These are phyloP conservation scores for Carex arenaria DNA, from an alignment of 202 grass and related monocot genomes.

Conservation along the genomic window DNA sequence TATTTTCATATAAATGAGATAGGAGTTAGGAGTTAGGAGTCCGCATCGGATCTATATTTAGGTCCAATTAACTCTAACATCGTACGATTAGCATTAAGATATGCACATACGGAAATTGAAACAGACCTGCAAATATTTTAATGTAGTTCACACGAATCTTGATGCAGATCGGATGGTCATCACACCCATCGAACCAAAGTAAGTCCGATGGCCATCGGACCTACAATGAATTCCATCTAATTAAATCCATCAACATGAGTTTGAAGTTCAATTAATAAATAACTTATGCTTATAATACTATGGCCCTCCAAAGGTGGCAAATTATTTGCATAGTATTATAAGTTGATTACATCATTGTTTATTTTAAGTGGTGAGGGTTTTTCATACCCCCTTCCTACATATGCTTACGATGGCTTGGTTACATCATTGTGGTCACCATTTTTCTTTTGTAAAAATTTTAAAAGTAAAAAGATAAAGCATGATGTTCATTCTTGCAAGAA, in stretches of 20 bases:
- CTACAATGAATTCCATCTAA: neutral
- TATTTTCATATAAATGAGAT: neutral
- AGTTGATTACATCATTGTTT: neutral
- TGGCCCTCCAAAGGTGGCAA: neutral
- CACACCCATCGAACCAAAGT: too few species aligned
- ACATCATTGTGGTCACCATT: neutral
- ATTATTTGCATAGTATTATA: neutral
- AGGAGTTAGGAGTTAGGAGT: too few species aligned
- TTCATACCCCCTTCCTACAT: too few species aligned
- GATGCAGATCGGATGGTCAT: too few species aligned
- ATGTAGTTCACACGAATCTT: too few species aligned
- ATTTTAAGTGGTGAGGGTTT: too few species aligned
- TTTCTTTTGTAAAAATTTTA: neutral
- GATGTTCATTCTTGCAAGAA: neutral
- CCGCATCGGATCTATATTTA: too few species aligned
- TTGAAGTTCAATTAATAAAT: neutral
- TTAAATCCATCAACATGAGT: neutral
- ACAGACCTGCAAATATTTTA: too few species aligned
- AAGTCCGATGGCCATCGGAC: too few species aligned
- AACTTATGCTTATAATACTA: neutral
- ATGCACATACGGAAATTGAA: too few species aligned
- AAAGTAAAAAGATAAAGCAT: constrained; percentile 2
- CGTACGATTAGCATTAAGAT: too few species aligned
- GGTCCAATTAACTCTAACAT: too few species aligned
- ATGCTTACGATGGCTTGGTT: neutral